Conservation (phyloP, 2,329 filamentous ascomycete species). For the Rutstroemia sp. region DNA sequence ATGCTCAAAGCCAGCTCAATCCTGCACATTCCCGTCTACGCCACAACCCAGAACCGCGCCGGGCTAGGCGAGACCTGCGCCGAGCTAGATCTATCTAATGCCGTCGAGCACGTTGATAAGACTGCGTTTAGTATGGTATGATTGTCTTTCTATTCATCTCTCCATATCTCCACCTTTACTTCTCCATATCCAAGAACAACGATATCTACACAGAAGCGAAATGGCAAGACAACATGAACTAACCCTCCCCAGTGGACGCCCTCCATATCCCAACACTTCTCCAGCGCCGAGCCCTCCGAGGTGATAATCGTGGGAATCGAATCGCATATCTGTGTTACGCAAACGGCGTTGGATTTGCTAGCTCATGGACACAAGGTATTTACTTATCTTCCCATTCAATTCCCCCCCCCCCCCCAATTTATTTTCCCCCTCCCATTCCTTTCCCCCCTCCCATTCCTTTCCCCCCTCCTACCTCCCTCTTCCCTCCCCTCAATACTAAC, state of each 20-base stretch:
- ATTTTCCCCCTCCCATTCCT: too few relatives aligned
- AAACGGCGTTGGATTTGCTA: constrained; percentile 80
- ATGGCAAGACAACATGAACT: too few relatives aligned
- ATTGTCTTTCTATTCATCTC: background rate
- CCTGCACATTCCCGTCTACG: constrained; percentile 70
- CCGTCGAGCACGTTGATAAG: constrained; percentile 66
- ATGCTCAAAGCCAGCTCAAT: constrained; percentile 56
- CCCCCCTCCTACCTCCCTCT: too few relatives aligned
- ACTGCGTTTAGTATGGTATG: constrained; percentile 74
- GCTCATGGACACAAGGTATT: constrained; percentile 63
- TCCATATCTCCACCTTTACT: background rate
- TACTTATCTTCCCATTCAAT: background rate
- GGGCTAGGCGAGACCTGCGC: constrained; percentile 75
- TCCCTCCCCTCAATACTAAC: too few relatives aligned
- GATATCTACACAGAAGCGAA: too few relatives aligned
- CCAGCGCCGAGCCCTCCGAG: constrained; percentile 37
- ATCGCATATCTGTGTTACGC: constrained; percentile 87
- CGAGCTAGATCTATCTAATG: constrained; percentile 52
- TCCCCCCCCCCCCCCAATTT: too few relatives aligned
- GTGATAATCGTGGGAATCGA: constrained; percentile 87
- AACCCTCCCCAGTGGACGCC: constrained; percentile 45
- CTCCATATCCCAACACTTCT: constrained; percentile 43
- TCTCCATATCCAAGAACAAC: background rate
- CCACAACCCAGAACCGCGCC: constrained; percentile 76
- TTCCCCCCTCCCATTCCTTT: too few relatives aligned